Evolutionary conservation across 352 stramenopile genomes (phyloP).

Genomic region (Globisporangium irregulare): DNA sequence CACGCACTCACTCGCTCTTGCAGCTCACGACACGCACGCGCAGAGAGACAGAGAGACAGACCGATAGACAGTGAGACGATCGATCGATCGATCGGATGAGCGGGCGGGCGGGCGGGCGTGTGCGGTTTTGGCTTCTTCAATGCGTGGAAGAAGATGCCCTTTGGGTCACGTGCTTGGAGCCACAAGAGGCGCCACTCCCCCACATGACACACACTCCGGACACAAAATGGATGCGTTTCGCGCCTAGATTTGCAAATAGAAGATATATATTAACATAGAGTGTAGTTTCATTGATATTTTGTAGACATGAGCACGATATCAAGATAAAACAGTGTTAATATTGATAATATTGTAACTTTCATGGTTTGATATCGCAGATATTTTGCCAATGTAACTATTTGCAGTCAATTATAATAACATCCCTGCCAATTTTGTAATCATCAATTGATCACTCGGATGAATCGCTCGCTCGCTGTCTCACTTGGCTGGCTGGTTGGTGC

Average conservation of each 20-base stretch:
- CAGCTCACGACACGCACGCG: neutral
- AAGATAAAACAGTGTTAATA: neutral
- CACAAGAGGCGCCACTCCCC: neutral
- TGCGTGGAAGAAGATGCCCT: slow-evolving; percentile 11
- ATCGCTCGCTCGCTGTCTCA: slow-evolving; percentile 1
- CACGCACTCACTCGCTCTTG: neutral
- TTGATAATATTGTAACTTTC: neutral
- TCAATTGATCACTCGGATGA: neutral
- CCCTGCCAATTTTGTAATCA: neutral
- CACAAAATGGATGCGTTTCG: slow-evolving; percentile 11
- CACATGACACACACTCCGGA: neutral
- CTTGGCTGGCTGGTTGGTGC: slow-evolving; percentile 8
- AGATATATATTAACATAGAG: neutral
- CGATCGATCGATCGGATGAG: neutral
- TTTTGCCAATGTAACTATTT: neutral
- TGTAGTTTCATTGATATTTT: neutral
- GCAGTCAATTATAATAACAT: neutral
- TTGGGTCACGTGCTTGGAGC: slow-evolving; percentile 3
- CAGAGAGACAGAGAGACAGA: neutral
- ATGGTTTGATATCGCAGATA: neutral
- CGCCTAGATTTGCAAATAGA: neutral
- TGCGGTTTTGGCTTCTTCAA: slow-evolving; percentile 10
- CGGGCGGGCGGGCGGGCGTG: neutral
- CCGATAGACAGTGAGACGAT: neutral
- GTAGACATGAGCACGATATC: neutral